Evolutionary conservation across 2,329 filamentous ascomycete species (phyloP).

Genomic region (Septoria linicola): DNA sequence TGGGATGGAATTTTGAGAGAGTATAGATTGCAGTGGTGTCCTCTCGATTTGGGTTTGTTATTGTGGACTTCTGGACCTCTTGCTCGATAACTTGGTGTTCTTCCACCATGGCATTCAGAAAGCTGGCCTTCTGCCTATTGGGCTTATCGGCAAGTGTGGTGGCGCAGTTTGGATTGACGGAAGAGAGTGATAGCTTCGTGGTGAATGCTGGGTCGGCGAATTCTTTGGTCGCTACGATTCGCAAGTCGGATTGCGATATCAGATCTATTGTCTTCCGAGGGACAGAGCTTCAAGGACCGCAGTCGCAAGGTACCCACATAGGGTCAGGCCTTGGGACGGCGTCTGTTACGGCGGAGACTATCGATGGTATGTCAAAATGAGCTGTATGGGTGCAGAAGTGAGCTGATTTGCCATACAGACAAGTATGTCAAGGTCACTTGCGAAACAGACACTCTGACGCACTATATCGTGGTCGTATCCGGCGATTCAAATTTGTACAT

Average conservation of each 20-base stretch:
- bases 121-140: slow-evolving; percentile 1
- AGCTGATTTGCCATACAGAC: background rate
- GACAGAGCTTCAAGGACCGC: slow-evolving; percentile 13
- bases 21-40: no score
- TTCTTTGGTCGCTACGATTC: slow-evolving; percentile 13
- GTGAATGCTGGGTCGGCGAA: slow-evolving; percentile 16
- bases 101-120: background rate
- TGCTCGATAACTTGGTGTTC: no score
- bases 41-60: no score
- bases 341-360: slow-evolving; percentile 15
- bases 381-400: no score
- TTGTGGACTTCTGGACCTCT: no score
- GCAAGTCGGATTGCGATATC: slow-evolving; percentile 21
- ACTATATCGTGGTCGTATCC: slow-evolving; percentile 18
- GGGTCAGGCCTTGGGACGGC: slow-evolving; percentile 19
- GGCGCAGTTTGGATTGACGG: slow-evolving; percentile 18
- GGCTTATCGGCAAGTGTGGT: slow-evolving; percentile 3
- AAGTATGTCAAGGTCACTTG: slow-evolving; percentile 23
- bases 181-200: slow-evolving; percentile 15
- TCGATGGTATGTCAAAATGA: slow-evolving; percentile 4
- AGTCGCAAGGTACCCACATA: slow-evolving; percentile 16
- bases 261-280: slow-evolving; percentile 17
- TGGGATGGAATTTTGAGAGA: no score
- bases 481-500: slow-evolving; percentile 22
- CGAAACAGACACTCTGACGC: slow-evolving; percentile 15